Percentiles rank a stretch among this genome's conserved stretches.
phyloP scores from a whole-genome alignment of 768 basidiomycete genomes.

The Kwoniella dejecticola region DNA sequence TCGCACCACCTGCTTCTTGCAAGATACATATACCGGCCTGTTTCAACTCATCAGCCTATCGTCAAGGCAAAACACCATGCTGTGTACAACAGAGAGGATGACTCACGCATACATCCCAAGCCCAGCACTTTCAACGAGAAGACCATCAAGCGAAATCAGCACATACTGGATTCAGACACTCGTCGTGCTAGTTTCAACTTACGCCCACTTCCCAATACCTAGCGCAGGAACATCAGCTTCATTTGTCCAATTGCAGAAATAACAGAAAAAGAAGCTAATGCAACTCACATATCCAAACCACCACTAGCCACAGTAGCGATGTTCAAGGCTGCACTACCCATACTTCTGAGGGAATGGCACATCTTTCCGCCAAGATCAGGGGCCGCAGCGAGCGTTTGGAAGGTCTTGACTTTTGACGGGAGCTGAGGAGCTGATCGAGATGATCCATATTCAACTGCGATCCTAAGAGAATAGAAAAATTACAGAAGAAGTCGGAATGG shows the following conservation, averaged over 20 bases:
- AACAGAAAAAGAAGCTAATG: too few relatives aligned
- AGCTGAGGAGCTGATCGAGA: slow-evolving; percentile 29
- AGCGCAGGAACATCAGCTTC: slow-evolving; percentile 8
- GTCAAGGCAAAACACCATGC: too few relatives aligned
- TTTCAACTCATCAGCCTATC: not conserved
- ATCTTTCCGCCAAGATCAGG: slow-evolving; percentile 74
- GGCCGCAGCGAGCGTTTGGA: slow-evolving; percentile 74
- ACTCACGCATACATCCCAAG: slow-evolving; percentile 79
- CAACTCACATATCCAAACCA: slow-evolving; percentile 70
- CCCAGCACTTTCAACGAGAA: slow-evolving; percentile 61
- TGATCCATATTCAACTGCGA: slow-evolving; percentile 45
- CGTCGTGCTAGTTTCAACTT: not conserved
- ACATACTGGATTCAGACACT: slow-evolving; percentile 64
- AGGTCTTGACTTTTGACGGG: slow-evolving; percentile 65
- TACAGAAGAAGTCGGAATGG: not conserved
- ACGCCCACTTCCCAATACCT: slow-evolving; percentile 43
- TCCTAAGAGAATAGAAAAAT: slow-evolving; percentile 12
- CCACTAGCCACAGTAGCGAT: slow-evolving; percentile 74
- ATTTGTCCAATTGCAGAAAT: slow-evolving; percentile 23
- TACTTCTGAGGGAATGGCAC: slow-evolving; percentile 74
- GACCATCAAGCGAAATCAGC: not conserved
- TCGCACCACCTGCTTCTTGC: slow-evolving; percentile 79
- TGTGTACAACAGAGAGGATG: too few relatives aligned
- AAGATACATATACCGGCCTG: slow-evolving; percentile 87
- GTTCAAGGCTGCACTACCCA: slow-evolving; percentile 65